Evolutionary conservation across 1,284 basidiomycete genomes (phyloP).

Genomic region (Microbotryum lychnidis-dioicae): DNA sequence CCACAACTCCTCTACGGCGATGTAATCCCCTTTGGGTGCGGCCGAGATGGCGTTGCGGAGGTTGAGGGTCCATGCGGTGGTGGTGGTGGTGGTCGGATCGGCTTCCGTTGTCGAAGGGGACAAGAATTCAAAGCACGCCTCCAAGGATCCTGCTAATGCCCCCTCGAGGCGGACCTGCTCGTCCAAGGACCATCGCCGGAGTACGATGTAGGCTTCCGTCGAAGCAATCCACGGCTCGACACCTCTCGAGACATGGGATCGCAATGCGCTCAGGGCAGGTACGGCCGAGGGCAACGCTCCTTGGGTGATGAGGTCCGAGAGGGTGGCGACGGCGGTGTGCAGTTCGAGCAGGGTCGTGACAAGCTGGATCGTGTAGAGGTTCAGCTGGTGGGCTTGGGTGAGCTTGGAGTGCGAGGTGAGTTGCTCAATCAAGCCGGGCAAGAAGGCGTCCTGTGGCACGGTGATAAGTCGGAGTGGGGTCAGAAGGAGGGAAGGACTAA

Average conservation of each 20-base stretch:
- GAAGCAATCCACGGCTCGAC: constrained; percentile 23
- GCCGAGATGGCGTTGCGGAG: constrained; percentile 6
- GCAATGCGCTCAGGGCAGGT: neutral
- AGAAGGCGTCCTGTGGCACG: constrained; percentile 10
- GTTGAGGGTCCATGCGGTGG: neutral
- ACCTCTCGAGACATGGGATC: constrained; percentile 9
- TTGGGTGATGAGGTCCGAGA: constrained; percentile 11
- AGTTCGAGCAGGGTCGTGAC: constrained; percentile 15
- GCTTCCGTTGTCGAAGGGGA: neutral
- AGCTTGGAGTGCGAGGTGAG: constrained; percentile 20
- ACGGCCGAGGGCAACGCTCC: constrained; percentile 17
- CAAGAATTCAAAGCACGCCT: constrained; percentile 20
- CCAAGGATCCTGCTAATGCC: constrained; percentile 15
- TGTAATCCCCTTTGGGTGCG: constrained; percentile 9
- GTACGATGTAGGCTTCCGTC: constrained; percentile 16
- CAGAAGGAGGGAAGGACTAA: neutral
- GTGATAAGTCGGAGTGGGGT: neutral
- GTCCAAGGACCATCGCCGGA: constrained; percentile 21
- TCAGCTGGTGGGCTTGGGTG: constrained; percentile 11
- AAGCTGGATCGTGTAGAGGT: constrained; percentile 11
- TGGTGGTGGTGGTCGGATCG: no score
- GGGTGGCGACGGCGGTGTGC: constrained; percentile 10
- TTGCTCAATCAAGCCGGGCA: constrained; percentile 16
- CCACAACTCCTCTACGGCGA: constrained; percentile 8
- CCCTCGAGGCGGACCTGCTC: constrained; percentile 23